phyloP scores from a whole-genome alignment of 129 eudicot genomes.

The Flaveria sonorensis region DNA sequence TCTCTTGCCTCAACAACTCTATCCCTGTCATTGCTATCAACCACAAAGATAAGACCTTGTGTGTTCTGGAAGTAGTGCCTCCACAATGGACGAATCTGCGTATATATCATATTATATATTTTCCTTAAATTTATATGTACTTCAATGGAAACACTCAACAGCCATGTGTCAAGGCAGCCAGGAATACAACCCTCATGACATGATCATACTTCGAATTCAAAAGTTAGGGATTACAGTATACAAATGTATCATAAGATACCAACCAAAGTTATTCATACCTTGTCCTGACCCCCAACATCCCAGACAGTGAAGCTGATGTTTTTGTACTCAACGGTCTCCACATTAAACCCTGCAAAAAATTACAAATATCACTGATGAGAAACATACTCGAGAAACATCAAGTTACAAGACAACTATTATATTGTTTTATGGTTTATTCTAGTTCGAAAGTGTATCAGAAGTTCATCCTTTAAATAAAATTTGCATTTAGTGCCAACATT shows the following conservation, averaged over 20 bases:
- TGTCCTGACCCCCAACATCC: slow-evolving; percentile 70
- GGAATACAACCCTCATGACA: background rate
- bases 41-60: slow-evolving; percentile 98
- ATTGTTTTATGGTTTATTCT: slow-evolving; percentile 8
- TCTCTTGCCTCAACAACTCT: slow-evolving; percentile 99
- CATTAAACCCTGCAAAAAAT: slow-evolving; percentile 47
- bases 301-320: slow-evolving; percentile 62
- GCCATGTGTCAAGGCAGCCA: background rate
- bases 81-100: slow-evolving; percentile 99
- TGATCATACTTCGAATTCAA: background rate
- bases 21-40: slow-evolving; percentile 99
- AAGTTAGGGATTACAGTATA: background rate
- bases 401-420: background rate
- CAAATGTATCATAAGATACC: background rate
- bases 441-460: slow-evolving; percentile 1
- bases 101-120: background rate
- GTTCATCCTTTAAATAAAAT: background rate
- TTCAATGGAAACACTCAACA: slow-evolving; percentile 1
- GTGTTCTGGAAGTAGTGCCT: slow-evolving; percentile 99
- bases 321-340: slow-evolving; percentile 60
- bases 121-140: background rate
- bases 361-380: slow-evolving; percentile 14
- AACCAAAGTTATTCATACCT: slow-evolving; percentile 34
- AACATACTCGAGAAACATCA: slow-evolving; percentile 9
- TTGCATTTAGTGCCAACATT: background rate